Evolutionary conservation across 2,329 filamentous ascomycete genomes (phyloP).

Genomic region (Botrytis paeoniae): DNA sequence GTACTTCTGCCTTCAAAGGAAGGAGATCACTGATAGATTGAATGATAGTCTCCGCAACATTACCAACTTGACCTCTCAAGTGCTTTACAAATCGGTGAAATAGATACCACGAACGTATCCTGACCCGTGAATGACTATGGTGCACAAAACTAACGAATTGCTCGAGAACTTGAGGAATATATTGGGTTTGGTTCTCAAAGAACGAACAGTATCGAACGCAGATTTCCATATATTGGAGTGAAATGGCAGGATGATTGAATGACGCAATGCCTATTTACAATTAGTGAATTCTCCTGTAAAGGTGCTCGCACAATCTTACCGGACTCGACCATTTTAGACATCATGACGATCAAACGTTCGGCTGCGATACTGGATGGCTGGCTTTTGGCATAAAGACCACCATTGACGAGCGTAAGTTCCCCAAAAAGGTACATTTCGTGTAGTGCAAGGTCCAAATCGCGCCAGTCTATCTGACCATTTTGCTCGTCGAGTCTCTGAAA

Average conservation of each 20-base stretch:
- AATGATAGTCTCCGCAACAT: constrained; percentile 88
- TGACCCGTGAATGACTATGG: constrained; percentile 81
- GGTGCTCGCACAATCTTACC: constrained; percentile 52
- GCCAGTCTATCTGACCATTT: constrained; percentile 80
- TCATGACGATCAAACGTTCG: constrained; percentile 83
- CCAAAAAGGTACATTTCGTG: constrained; percentile 96
- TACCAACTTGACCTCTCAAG: constrained; percentile 76
- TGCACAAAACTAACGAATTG: constrained; percentile 90
- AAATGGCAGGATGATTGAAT: constrained; percentile 85
- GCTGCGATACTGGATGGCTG: constrained; percentile 76
- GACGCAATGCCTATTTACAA: constrained; percentile 67
- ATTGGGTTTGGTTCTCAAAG: constrained; percentile 78
- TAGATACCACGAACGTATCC: constrained; percentile 92
- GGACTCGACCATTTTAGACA: constrained; percentile 92
- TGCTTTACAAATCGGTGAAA: constrained; percentile 92
- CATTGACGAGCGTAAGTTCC: constrained; percentile 85
- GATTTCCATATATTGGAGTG: constrained; percentile 98
- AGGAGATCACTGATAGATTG: constrained; percentile 85
- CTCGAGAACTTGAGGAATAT: constrained; percentile 83
- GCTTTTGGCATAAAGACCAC: constrained; percentile 82
- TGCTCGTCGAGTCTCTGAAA: constrained; percentile 77
- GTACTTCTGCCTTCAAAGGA: constrained; percentile 84
- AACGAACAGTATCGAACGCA: constrained; percentile 91
- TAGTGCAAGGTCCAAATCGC: constrained; percentile 88
- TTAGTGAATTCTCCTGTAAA: constrained; percentile 31